Evolutionary conservation across 2,329 filamentous ascomycete genomes (phyloP).

Genomic region (Claviceps africana): DNA sequence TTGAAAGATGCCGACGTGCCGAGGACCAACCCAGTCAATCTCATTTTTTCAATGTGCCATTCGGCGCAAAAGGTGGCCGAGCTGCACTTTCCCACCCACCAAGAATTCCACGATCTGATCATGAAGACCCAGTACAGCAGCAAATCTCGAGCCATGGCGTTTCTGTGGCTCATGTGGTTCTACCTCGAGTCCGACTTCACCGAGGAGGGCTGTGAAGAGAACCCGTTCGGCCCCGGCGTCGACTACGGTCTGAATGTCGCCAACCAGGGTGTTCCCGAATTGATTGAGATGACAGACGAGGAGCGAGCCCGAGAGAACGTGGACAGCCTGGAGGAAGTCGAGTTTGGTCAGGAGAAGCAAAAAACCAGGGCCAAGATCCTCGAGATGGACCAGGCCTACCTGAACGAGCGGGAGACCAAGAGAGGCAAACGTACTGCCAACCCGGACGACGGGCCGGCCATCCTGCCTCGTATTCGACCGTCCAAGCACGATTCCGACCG

Average conservation of each 20-base stretch:
- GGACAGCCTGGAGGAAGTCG: constrained; percentile 54
- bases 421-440: constrained; percentile 30
- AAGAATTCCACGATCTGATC: constrained; percentile 92
- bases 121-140: constrained; percentile 81
- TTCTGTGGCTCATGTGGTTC: constrained; percentile 98
- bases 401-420: constrained; percentile 47
- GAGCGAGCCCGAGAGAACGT: constrained; percentile 58
- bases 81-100: constrained; percentile 69
- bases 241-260: constrained; percentile 51
- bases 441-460: constrained; percentile 41
- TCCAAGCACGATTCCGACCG: constrained; percentile 43
- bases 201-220: constrained; percentile 71
- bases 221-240: constrained; percentile 70
- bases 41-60: constrained; percentile 88
- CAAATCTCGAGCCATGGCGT: constrained; percentile 68
- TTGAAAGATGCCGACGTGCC: constrained; percentile 52
- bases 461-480: constrained; percentile 48
- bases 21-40: constrained; percentile 91
- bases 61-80: constrained; percentile 86
- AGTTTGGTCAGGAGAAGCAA: constrained; percentile 60
- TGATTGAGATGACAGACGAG: constrained; percentile 51
- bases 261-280: constrained; percentile 54
- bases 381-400: constrained; percentile 57
- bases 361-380: constrained; percentile 62
- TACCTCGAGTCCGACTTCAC: constrained; percentile 95